phyloP scores from a whole-genome alignment of 2,329 filamentous ascomycete species.

The Geosmithia morbida region DNA sequence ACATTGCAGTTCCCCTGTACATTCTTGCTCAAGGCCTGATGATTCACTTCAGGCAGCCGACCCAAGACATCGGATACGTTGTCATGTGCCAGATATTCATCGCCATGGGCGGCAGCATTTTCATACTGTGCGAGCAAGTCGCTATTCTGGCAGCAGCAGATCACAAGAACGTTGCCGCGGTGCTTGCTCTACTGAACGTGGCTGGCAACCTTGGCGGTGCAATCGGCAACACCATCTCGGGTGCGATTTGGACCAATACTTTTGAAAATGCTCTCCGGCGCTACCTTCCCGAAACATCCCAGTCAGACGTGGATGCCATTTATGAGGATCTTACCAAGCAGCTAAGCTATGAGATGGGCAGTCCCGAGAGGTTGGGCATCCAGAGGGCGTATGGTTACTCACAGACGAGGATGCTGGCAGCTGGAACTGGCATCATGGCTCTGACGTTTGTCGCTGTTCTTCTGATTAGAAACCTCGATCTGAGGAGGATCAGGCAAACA shows the following conservation, averaged over 20 bases:
- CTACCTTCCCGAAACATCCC: slow-evolving; percentile 20
- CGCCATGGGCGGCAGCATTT: slow-evolving; percentile 36
- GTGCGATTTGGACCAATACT: slow-evolving; percentile 26
- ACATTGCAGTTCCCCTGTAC: slow-evolving; percentile 32
- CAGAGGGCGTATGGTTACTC: slow-evolving; percentile 29
- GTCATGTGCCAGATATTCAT: slow-evolving; percentile 40
- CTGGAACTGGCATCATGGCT: slow-evolving; percentile 15
- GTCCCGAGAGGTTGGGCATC: slow-evolving; percentile 24
- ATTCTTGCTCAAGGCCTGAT: slow-evolving; percentile 31
- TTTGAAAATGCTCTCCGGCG: slow-evolving; percentile 18
- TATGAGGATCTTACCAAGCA: slow-evolving; percentile 19
- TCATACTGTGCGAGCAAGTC: slow-evolving; percentile 39
- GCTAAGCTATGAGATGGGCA: slow-evolving; percentile 23
- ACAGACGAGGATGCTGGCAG: slow-evolving; percentile 24
- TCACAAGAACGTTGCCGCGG: slow-evolving; percentile 37
- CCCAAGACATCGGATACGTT: slow-evolving; percentile 28
- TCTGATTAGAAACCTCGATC: slow-evolving; percentile 15
- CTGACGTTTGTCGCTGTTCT: slow-evolving; percentile 12
- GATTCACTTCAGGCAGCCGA: slow-evolving; percentile 19
- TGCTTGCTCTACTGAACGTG: slow-evolving; percentile 29
- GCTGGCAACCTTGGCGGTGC: slow-evolving; percentile 27
- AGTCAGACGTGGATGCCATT: slow-evolving; percentile 24
- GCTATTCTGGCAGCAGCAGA: slow-evolving; percentile 40
- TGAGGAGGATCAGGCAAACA: slow-evolving; percentile 14
- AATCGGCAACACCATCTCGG: slow-evolving; percentile 27